Evolutionary conservation across 345 rosid species (phyloP), one percentile per base, ranked within the genome.

Genomic region (Cardamine occulta): DNA sequence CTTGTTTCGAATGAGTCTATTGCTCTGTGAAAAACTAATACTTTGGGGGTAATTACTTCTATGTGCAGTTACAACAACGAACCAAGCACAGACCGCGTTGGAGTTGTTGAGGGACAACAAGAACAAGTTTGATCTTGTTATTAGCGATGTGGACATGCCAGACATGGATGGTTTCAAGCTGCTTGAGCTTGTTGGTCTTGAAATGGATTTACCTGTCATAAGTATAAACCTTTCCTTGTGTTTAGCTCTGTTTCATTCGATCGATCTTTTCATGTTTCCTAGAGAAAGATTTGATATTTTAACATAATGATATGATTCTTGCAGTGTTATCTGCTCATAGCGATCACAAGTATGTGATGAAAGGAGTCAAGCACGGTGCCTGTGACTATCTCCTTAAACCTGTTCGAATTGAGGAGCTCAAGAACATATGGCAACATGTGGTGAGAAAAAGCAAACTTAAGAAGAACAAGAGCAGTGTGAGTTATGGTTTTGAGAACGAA

Each of bases 341-440:
- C 14, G 97, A 92, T 71, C 82, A 84, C 44, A 87, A 88, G 82
- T 85, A 88, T 68, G 98, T 92, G 31, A 88, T 88, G 89, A 90
- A 89, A 81, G 99, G 98, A 65, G 79, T 95, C 61, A 84, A 83
- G 32, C 99, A 95, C 73, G 98, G 99, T 40, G 99, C 98, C 29
- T 92, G 93, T 32, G 98, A 92, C 73, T 95, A 95, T 75, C 77
- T 95, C 64, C 81, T 92, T 56, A 95, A 95, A 77, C 99, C 99
- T 12, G 90, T 91, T 63, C 81, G 98, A 53, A 72, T 88, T 15
- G 97, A 95, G 87, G 96, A 88, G 84, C 85, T 92, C 55, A 86
- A 88, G 81, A 95, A 92, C 85, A 92, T 95, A 82, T 95, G 97
- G 97, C 99, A 95, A 74, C 99, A 95, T 70, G 88, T 95, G 10